Evolutionary conservation across 441 rosid genomes (phyloP).

Genomic region (Croton laevigatus): DNA sequence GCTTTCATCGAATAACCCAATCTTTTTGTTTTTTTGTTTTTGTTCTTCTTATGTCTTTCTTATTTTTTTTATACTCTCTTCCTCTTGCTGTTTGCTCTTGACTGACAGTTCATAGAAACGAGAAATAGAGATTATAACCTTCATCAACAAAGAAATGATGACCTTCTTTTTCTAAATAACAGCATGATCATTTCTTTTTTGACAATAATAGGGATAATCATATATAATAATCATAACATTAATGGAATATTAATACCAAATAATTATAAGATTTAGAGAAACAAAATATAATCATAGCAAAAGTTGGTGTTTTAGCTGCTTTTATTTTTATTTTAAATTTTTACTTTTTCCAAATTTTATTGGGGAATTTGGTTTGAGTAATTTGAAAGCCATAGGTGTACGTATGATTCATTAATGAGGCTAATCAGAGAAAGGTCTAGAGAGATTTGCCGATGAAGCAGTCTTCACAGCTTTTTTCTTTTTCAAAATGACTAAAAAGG

Average conservation of each 20-base stretch:
- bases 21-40: constrained; percentile 19
- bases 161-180: constrained; percentile 32
- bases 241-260: constrained; percentile 11
- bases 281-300: constrained; percentile 15
- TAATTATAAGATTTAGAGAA: constrained; percentile 29
- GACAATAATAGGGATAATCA: constrained; percentile 35
- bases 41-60: constrained; percentile 10
- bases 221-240: constrained; percentile 14
- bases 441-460: constrained; percentile 27
- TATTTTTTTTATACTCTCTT: constrained; percentile 10
- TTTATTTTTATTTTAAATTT: neutral
- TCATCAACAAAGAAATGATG: constrained; percentile 30
- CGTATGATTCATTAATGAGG: constrained; percentile 36
- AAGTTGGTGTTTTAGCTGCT: constrained; percentile 23
- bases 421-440: constrained; percentile 42
- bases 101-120: constrained; percentile 35
- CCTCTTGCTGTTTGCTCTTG: constrained; percentile 6
- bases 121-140: constrained; percentile 30
- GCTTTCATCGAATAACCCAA: constrained; percentile 51
- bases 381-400: constrained; percentile 24
- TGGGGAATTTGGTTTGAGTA: constrained; percentile 7
- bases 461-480: constrained; percentile 28
- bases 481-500: constrained; percentile 21
- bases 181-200: constrained; percentile 25
- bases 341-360: neutral